Conservation (phyloP, 805 yeast genomes). For the Sugiyamaella marilandica region DNA sequence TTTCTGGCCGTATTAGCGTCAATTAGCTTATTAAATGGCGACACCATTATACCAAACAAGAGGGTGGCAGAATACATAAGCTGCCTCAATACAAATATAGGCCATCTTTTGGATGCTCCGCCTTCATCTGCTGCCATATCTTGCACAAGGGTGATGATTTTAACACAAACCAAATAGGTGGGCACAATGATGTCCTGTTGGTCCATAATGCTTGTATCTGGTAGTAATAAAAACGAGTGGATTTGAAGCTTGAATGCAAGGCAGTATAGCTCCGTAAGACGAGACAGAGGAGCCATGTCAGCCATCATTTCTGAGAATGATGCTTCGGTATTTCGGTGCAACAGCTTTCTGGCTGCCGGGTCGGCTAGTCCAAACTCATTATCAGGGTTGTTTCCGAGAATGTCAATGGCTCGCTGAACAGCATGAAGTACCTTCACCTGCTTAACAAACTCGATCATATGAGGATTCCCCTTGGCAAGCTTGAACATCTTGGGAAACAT, state of each 20-base stretch:
- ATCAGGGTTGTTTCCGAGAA: slow-evolving; percentile 13
- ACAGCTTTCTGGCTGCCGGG: slow-evolving; percentile 7
- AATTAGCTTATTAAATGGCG: slow-evolving; percentile 6
- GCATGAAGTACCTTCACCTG: slow-evolving; percentile 10
- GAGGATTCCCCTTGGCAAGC: neutral
- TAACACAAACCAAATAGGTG: slow-evolving; percentile 10
- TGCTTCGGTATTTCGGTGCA: slow-evolving; percentile 6
- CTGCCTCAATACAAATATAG: neutral
- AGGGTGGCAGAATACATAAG: slow-evolving; percentile 4
- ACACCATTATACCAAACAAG: slow-evolving; percentile 16
- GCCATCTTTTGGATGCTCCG: neutral
- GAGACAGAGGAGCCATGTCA: slow-evolving; percentile 8
- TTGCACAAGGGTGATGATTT: slow-evolving; percentile 4
- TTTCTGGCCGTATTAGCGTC: slow-evolving; percentile 11
- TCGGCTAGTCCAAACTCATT: slow-evolving; percentile 14
- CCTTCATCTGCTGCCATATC: neutral
- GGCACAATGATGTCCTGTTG: slow-evolving; percentile 11
- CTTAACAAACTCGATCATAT: slow-evolving; percentile 5
- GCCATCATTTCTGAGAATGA: slow-evolving; percentile 11
- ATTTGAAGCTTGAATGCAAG: slow-evolving; percentile 11
- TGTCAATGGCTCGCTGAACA: slow-evolving; percentile 1
- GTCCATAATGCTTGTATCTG: slow-evolving; percentile 12
- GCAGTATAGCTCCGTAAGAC: slow-evolving; percentile 12
- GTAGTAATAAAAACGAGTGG: slow-evolving; percentile 15
- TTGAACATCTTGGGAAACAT: slow-evolving; percentile 7